Conservation (phyloP, 805 yeast genomes). For the Nakazawaea peltata region DNA sequence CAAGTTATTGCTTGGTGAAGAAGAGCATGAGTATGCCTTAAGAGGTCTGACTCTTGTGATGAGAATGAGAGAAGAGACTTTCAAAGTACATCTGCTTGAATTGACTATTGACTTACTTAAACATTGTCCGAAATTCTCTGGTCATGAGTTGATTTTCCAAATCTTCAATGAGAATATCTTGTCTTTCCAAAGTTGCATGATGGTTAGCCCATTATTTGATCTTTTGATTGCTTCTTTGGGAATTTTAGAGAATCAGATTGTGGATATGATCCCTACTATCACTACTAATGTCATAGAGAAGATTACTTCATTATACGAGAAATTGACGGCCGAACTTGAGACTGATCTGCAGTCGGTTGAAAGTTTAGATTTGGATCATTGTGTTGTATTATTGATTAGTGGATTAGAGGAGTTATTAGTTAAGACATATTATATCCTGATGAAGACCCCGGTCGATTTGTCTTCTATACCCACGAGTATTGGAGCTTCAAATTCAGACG, state of each 20-base stretch:
- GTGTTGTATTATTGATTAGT: slow-evolving; percentile 35
- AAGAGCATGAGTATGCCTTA: slow-evolving; percentile 42
- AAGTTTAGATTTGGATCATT: slow-evolving; percentile 30
- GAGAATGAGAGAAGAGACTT: not conserved
- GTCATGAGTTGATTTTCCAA: slow-evolving; percentile 21
- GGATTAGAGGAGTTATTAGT: slow-evolving; percentile 72
- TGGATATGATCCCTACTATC: slow-evolving; percentile 46
- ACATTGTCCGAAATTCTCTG: slow-evolving; percentile 17
- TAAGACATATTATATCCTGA: too few species aligned
- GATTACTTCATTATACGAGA: slow-evolving; percentile 24
- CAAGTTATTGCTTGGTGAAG: slow-evolving; percentile 44
- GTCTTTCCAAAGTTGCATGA: slow-evolving; percentile 16
- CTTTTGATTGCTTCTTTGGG: slow-evolving; percentile 44
- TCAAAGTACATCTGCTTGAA: slow-evolving; percentile 13
- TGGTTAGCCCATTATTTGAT: slow-evolving; percentile 38
- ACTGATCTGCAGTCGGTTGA: not conserved
- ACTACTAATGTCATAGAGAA: slow-evolving; percentile 41
- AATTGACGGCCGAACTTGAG: slow-evolving; percentile 15
- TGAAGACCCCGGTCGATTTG: too few species aligned
- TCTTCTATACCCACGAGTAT: too few species aligned
- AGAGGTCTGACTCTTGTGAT: slow-evolving; percentile 32
- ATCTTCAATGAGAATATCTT: slow-evolving; percentile 25
- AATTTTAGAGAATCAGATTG: slow-evolving; percentile 42
- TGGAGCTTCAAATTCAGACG: too few species aligned
- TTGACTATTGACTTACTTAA: not conserved